Conservation (phyloP, 352 stramenopile genomes). For the Phytophthora syringae region DNA sequence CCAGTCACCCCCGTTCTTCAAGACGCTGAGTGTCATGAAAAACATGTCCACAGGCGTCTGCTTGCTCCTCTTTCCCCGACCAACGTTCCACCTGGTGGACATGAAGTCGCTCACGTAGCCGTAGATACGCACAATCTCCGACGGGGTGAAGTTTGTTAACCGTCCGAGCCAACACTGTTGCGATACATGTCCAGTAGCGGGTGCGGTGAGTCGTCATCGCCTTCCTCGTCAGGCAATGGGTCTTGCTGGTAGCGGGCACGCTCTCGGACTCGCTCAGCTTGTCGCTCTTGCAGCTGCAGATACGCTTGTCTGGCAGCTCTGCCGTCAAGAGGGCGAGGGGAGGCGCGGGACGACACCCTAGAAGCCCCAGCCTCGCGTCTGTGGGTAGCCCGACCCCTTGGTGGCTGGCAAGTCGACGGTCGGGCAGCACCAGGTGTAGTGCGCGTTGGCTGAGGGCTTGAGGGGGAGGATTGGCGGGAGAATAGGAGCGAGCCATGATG, state of each 20-base stretch:
- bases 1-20: slow-evolving; percentile 8
- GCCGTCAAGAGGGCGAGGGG: no score
- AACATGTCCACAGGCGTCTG: slow-evolving; percentile 2
- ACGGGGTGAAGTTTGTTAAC: slow-evolving; percentile 8
- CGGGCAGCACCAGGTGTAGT: no score
- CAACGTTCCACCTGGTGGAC: slow-evolving; percentile 5
- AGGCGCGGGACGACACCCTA: no score
- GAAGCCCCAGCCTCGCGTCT: no score
- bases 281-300: neutral
- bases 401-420: no score
- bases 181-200: neutral
- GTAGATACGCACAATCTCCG: slow-evolving; percentile 1
- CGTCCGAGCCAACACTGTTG: neutral
- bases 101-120: neutral
- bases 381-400: no score
- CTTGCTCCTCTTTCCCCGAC: neutral
- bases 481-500: no score
- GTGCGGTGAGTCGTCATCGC: neutral
- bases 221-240: neutral
- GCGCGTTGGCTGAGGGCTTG: no score
- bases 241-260: neutral
- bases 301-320: neutral
- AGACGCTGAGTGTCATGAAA: slow-evolving; percentile 1
- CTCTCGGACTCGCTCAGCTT: neutral
- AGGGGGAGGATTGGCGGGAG: no score